These are phyloP conservation scores for Henningerozyma blattae DNA, from an alignment of 805 yeast species.

Conservation along the genomic window DNA sequence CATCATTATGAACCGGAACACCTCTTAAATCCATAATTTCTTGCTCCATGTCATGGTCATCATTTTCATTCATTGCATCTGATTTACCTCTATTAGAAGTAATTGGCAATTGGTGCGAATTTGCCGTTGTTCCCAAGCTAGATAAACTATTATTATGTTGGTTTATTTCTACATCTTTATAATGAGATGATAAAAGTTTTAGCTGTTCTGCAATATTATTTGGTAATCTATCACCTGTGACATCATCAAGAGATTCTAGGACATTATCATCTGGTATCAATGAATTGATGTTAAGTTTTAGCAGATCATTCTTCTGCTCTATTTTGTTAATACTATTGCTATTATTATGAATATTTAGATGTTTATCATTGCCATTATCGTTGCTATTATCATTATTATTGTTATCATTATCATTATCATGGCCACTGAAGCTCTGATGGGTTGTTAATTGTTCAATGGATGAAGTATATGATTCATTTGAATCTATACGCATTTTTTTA, in stretches of 20 bases:
- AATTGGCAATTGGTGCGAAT: no score
- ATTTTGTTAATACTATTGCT: no score
- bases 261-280: constrained; percentile 12
- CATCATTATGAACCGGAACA: neutral
- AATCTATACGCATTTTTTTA: no score
- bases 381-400: neutral
- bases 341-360: no score
- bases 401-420: neutral
- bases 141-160: no score
- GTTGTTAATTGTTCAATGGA: no score
- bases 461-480: neutral
- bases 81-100: no score
- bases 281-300: constrained; percentile 4
- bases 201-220: constrained; percentile 26
- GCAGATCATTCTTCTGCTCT: constrained; percentile 4
- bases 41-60: constrained; percentile 14
- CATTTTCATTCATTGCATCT: constrained; percentile 11
- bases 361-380: constrained; percentile 8
- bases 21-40: neutral
- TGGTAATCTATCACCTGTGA: constrained; percentile 23
- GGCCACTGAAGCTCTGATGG: no score
- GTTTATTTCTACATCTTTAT: constrained; percentile 21
- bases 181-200: constrained; percentile 23
- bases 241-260: constrained; percentile 16
- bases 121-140: constrained; percentile 3